Percentiles rank a stretch among this genome's conserved stretches.
phyloP scores from a whole-genome alignment of 768 basidiomycete genomes.

The Lactifluus volemus region DNA sequence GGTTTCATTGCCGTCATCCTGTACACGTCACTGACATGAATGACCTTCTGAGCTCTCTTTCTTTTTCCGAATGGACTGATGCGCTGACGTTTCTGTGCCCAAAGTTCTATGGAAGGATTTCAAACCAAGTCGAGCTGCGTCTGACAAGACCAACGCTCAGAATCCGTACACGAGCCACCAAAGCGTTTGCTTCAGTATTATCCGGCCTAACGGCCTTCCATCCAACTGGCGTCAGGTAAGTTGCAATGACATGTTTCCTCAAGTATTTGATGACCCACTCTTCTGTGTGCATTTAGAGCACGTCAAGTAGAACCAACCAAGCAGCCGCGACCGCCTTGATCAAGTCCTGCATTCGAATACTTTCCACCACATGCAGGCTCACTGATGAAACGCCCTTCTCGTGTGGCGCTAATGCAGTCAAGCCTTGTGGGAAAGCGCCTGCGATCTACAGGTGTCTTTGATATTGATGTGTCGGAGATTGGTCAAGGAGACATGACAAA shows the following conservation, averaged over 20 bases:
- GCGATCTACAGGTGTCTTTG: slow-evolving; percentile 42
- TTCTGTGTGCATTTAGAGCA: background rate
- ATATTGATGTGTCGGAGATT: slow-evolving; percentile 32
- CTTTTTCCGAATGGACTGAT: background rate
- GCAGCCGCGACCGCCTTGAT: background rate
- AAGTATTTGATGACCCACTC: background rate
- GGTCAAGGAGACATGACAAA: slow-evolving; percentile 33
- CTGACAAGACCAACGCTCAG: slow-evolving; percentile 1
- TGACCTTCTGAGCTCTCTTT: slow-evolving; percentile 39
- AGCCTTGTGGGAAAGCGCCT: slow-evolving; percentile 58
- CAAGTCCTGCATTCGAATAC: slow-evolving; percentile 18
- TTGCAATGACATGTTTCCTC: background rate
- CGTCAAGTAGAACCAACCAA: slow-evolving; percentile 5
- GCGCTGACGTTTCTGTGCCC: background rate
- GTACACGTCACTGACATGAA: slow-evolving; percentile 72
- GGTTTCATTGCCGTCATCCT: slow-evolving; percentile 25
- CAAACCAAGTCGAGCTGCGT: slow-evolving; percentile 14
- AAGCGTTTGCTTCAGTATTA: background rate
- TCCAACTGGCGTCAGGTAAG: slow-evolving; percentile 3
- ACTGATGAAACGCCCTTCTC: slow-evolving; percentile 12
- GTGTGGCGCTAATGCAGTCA: slow-evolving; percentile 32
- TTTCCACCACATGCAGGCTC: slow-evolving; percentile 17
- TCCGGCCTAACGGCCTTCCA: background rate
- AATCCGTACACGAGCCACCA: slow-evolving; percentile 13
- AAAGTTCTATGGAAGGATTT: slow-evolving; percentile 11